phyloP scores from a whole-genome alignment of 164 flowering plant genomes.

The Chloranthus sessilifolius region DNA sequence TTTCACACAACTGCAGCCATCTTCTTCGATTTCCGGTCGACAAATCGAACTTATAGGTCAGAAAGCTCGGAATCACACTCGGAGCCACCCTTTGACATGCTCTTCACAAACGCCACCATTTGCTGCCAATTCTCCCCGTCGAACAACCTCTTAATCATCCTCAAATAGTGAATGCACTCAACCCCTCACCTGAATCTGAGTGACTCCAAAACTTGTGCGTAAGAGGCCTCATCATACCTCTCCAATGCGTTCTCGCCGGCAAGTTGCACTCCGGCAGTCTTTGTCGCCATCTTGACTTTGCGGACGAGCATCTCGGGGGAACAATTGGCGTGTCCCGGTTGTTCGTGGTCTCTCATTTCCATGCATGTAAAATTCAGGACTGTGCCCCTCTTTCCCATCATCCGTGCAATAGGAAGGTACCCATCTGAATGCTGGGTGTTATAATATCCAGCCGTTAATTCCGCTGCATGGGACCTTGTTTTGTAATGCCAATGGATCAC shows the following conservation, averaged over 20 bases:
- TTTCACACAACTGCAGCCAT: too few species aligned
- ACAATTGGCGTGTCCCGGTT: slow-evolving; percentile 69
- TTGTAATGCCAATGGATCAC: slow-evolving; percentile 93
- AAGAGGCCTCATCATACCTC: slow-evolving; percentile 71
- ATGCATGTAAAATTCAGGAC: slow-evolving; percentile 89
- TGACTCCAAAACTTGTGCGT: slow-evolving; percentile 62
- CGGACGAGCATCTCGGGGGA: slow-evolving; percentile 79
- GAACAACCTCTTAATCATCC: slow-evolving; percentile 77
- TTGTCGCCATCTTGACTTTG: slow-evolving; percentile 73
- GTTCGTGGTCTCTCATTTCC: slow-evolving; percentile 89
- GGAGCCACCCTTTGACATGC: slow-evolving; percentile 75
- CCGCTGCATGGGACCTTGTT: slow-evolving; percentile 89
- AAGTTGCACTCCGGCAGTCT: slow-evolving; percentile 45
- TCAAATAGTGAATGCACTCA: slow-evolving; percentile 79
- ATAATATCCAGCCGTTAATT: slow-evolving; percentile 90
- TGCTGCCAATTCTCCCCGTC: slow-evolving; percentile 80
- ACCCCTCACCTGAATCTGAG: slow-evolving; percentile 67
- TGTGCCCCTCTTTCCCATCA: slow-evolving; percentile 54
- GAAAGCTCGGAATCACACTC: slow-evolving; percentile 42
- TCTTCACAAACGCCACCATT: slow-evolving; percentile 63
- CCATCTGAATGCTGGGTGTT: slow-evolving; percentile 74
- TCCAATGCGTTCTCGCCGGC: slow-evolving; percentile 96
- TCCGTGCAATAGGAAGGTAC: slow-evolving; percentile 61
- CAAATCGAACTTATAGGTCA: slow-evolving; percentile 56
- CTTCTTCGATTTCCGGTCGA: slow-evolving; percentile 26